These are phyloP conservation scores for Dalbergia cochinchinensis DNA, from an alignment of 306 rosid genomes.

Conservation along the genomic window DNA sequence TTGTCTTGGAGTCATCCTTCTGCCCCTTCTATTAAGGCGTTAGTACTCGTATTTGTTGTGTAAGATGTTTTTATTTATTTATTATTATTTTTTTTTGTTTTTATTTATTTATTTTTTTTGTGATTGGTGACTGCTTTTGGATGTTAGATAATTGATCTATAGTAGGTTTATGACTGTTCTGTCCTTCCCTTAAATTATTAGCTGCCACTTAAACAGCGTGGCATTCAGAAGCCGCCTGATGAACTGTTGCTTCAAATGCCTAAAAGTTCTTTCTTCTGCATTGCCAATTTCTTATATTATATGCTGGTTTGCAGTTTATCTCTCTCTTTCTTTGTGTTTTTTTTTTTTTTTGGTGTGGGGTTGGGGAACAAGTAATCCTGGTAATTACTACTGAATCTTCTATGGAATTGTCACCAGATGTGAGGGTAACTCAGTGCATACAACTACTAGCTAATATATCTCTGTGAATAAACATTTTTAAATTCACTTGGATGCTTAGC, in stretches of 20 bases:
- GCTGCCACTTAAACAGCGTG: no score
- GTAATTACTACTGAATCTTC: constrained; percentile 1
- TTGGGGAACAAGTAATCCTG: neutral
- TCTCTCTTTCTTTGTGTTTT: no score
- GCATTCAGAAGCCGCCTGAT: no score
- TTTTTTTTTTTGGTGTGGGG: no score
- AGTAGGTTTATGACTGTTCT: neutral
- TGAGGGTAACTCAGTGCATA: neutral
- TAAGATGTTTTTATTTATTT: neutral
- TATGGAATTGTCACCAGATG: constrained; percentile 7
- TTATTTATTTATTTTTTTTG: no score
- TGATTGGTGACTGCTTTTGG: neutral
- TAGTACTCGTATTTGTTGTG: constrained; percentile 3
- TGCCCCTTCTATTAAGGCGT: neutral
- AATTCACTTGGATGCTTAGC: constrained; percentile 17
- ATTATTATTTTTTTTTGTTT: no score
- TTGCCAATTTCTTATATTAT: neutral
- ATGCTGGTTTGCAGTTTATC: no score
- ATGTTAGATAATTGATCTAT: neutral
- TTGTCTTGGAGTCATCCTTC: neutral
- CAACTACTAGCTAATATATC: neutral
- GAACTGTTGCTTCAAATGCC: no score
- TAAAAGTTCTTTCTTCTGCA: neutral
- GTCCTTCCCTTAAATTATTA: neutral
- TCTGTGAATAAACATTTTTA: neutral